Percentiles rank a stretch among this genome's conserved stretches.
Conservation (phyloP, 768 basidiomycete species). For the Trichaptum fuscoviolaceum region DNA sequence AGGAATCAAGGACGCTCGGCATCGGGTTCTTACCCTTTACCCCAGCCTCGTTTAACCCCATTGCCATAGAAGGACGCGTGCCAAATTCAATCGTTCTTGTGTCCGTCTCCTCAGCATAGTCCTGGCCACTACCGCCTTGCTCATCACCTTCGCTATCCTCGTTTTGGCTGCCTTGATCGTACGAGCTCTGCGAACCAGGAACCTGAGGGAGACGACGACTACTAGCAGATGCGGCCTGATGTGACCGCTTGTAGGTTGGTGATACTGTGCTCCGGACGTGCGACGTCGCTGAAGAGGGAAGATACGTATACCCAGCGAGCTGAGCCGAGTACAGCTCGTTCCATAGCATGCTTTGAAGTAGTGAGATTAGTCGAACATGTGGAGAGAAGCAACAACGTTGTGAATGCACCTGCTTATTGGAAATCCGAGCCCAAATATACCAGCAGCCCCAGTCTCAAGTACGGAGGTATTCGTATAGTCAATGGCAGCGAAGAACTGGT, state of each 20-base stretch:
- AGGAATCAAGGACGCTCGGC: slow-evolving; percentile 34
- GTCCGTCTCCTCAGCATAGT: not conserved
- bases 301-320: not conserved
- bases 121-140: not conserved
- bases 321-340: not conserved
- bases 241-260: not conserved
- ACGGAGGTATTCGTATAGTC: slow-evolving; percentile 65
- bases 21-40: not conserved
- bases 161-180: not conserved
- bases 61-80: too few relatives aligned
- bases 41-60: not conserved
- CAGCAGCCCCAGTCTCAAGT: slow-evolving; percentile 47
- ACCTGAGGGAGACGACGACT: not conserved
- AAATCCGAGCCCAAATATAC: slow-evolving; percentile 74
- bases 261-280: too few relatives aligned
- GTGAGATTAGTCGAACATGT: not conserved
- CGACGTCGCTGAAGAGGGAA: not conserved
- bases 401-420: slow-evolving; percentile 57
- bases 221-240: not conserved
- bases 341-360: not conserved
- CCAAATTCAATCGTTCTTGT: not conserved
- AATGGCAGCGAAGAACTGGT: slow-evolving; percentile 63
- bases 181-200: not conserved
- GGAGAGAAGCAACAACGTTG: not conserved
- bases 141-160: not conserved